Conservation (phyloP, 116 monocot species). For the Phalaenopsis hybrid region DNA sequence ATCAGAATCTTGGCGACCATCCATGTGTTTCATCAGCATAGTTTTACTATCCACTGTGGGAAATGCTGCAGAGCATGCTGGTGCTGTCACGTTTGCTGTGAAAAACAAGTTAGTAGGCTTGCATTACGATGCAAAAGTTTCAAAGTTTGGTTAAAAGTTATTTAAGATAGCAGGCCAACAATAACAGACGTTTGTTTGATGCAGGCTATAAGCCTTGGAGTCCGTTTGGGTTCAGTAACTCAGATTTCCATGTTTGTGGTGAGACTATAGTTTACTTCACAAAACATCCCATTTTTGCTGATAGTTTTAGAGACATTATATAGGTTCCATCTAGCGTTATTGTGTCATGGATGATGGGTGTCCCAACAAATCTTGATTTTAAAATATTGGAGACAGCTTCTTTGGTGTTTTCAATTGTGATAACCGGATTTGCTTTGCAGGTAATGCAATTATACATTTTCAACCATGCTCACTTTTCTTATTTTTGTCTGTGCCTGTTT, state of each 20-base stretch:
- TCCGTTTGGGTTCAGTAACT: constrained; percentile 66
- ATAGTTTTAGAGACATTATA: not conserved
- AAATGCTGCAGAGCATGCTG: constrained; percentile 76
- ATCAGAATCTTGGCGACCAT: constrained; percentile 52
- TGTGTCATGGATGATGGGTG: constrained; percentile 64
- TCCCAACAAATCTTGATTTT: constrained; percentile 63
- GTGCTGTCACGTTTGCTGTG: constrained; percentile 66
- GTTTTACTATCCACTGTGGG: constrained; percentile 62
- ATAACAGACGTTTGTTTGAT: constrained; percentile 3
- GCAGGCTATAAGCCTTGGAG: constrained; percentile 68
- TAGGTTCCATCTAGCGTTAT: constrained; percentile 56
- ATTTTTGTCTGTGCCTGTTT: not conserved
- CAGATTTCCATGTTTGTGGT: constrained; percentile 22
- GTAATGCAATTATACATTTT: constrained; percentile 13
- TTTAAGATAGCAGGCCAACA: not conserved
- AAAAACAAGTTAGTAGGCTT: constrained; percentile 61
- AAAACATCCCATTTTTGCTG: not conserved
- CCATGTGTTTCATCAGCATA: constrained; percentile 63
- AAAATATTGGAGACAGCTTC: constrained; percentile 50
- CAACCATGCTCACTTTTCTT: not conserved
- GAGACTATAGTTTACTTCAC: not conserved
- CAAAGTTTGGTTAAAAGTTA: not conserved
- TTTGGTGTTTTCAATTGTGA: constrained; percentile 33
- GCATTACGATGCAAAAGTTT: not conserved
- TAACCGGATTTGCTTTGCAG: constrained; percentile 54